Conservation (phyloP, 257 asterid species). For the Solanum dulcamara region DNA sequence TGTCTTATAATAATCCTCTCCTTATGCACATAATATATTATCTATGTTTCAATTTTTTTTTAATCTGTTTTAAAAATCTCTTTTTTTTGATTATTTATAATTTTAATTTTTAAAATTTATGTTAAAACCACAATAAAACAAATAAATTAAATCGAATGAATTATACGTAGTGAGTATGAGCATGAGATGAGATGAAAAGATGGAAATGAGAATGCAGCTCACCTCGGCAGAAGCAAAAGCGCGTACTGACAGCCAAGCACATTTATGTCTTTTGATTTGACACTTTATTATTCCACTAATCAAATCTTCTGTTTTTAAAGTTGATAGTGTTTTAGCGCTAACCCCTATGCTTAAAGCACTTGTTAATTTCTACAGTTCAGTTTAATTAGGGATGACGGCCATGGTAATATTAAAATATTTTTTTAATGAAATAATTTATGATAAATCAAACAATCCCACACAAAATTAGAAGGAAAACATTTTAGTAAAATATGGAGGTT, state of each 20-base stretch:
- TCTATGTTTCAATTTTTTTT: too few relatives aligned
- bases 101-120: too few relatives aligned
- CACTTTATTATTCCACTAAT: neutral
- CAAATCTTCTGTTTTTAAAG: constrained; percentile 5
- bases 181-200: neutral
- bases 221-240: constrained; percentile 45
- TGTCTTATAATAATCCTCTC: too few relatives aligned
- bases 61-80: too few relatives aligned
- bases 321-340: neutral
- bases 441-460: too few relatives aligned
- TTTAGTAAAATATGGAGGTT: neutral
- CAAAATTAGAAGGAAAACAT: neutral
- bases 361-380: neutral
- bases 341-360: constrained; percentile 12
- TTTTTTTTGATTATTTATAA: too few relatives aligned
- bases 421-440: too few relatives aligned
- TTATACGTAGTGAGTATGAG: neutral
- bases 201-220: neutral
- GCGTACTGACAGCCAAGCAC: constrained; percentile 63
- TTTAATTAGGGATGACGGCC: neutral
- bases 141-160: too few relatives aligned
- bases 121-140: too few relatives aligned
- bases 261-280: constrained; percentile 26
- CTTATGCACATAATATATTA: too few relatives aligned
- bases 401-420: too few relatives aligned